These are phyloP conservation scores for Ophiostoma sp. DNA, from an alignment of 2,329 filamentous ascomycete species.

Conservation along the genomic window DNA sequence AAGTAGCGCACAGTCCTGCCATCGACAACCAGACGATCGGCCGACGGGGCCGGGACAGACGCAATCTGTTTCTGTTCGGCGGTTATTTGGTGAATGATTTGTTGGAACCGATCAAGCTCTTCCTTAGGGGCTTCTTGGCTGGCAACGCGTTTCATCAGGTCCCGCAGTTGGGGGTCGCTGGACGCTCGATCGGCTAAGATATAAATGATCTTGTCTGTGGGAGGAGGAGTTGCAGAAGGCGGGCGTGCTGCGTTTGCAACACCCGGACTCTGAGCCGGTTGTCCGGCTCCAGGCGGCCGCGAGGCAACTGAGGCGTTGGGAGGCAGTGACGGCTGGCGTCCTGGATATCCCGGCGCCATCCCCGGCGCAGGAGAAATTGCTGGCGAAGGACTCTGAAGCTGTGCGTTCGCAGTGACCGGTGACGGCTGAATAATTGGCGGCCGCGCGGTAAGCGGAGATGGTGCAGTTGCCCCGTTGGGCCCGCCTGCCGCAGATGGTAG, in stretches of 20 bases:
- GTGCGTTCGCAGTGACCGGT: background rate
- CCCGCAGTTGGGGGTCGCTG: conserved; percentile 64
- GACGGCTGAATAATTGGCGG: conserved; percentile 12
- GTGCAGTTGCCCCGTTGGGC: conserved; percentile 8
- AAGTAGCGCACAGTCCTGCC: conserved; percentile 55
- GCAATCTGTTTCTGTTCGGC: conserved; percentile 45
- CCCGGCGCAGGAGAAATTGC: conserved; percentile 27
- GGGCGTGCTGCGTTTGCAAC: background rate
- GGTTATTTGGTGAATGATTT: conserved; percentile 41
- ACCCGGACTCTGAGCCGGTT: conserved; percentile 19
- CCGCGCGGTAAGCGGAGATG: background rate
- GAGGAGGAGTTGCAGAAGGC: conserved; percentile 27
- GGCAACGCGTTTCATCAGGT: conserved; percentile 78
- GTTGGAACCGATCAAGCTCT: conserved; percentile 71
- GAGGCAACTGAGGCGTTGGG: background rate
- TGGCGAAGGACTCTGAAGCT: conserved; percentile 34
- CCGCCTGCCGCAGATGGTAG: background rate
- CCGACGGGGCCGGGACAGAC: conserved; percentile 39
- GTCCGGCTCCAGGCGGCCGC: conserved; percentile 22
- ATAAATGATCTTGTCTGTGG: conserved; percentile 72
- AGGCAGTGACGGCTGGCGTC: conserved; percentile 19
- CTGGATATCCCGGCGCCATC: conserved; percentile 14
- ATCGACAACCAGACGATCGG: conserved; percentile 47
- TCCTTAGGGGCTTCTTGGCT: conserved; percentile 65
- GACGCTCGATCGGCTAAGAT: conserved; percentile 71